phyloP scores from a whole-genome alignment of 2,329 filamentous ascomycete species.

The Pestalotiopsis sp. region DNA sequence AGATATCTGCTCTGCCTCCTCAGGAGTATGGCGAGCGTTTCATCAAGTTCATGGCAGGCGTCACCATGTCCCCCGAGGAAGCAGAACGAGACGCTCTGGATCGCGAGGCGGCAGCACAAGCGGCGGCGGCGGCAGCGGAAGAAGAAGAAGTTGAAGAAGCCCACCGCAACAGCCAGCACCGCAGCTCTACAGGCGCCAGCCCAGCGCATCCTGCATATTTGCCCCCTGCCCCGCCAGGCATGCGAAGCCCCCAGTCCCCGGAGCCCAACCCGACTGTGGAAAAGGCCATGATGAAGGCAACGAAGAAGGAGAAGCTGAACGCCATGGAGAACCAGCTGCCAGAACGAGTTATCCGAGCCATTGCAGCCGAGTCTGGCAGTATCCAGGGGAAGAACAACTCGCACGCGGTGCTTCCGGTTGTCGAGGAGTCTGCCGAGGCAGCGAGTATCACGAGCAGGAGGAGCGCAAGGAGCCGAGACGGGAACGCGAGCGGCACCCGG shows the following conservation, averaged over 20 bases:
- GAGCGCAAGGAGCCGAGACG: conserved; percentile 59
- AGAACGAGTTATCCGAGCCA: conserved; percentile 33
- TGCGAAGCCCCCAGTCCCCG: conserved; percentile 32
- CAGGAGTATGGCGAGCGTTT: conserved; percentile 93
- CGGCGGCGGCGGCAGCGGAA: conserved; percentile 34
- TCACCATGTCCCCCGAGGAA: conserved; percentile 89
- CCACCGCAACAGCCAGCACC: conserved; percentile 25
- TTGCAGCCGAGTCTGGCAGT: conserved; percentile 24
- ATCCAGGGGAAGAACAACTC: conserved; percentile 28
- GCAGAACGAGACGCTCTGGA: conserved; percentile 66
- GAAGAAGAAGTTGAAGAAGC: conserved; percentile 27
- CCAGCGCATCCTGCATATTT: conserved; percentile 31
- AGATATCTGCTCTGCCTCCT: conserved; percentile 92
- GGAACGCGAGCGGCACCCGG: conserved; percentile 34
- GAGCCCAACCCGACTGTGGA: conserved; percentile 33
- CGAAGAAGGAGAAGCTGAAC: conserved; percentile 30
- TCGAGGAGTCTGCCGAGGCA: conserved; percentile 86
- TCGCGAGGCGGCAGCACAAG: conserved; percentile 56
- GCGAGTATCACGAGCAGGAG: conserved; percentile 50
- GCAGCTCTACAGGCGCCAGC: conserved; percentile 9
- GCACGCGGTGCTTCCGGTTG: conserved; percentile 68
- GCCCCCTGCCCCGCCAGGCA: conserved; percentile 32
- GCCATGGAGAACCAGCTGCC: conserved; percentile 32
- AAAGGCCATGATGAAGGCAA: conserved; percentile 29
- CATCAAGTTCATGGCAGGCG: conserved; percentile 84